phyloP scores from a whole-genome alignment of 1,139 yeast genomes.

The Geotrichum europaeum region DNA sequence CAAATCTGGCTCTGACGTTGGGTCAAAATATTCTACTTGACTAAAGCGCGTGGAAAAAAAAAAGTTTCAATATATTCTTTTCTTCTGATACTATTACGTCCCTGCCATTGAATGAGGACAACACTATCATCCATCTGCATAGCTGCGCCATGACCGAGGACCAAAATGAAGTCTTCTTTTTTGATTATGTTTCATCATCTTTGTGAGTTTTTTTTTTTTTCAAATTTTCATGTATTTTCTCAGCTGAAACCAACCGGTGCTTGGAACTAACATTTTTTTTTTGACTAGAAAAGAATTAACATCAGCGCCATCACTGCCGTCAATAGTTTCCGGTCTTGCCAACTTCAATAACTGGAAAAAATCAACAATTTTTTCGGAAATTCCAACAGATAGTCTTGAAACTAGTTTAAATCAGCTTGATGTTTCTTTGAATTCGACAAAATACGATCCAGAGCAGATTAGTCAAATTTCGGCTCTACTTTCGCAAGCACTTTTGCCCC shows the following conservation, averaged over 20 bases:
- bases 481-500: constrained; percentile 17
- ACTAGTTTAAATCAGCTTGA: constrained; percentile 11
- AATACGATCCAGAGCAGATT: neutral
- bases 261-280: neutral
- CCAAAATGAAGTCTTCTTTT: constrained; percentile 8
- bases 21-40: neutral
- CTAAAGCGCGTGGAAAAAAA: neutral
- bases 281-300: neutral
- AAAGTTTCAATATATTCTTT: neutral
- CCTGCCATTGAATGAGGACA: neutral
- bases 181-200: constrained; percentile 8
- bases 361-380: neutral
- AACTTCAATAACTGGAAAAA: constrained; percentile 8
- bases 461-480: constrained; percentile 6
- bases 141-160: neutral
- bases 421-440: neutral
- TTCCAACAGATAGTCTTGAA: constrained; percentile 4
- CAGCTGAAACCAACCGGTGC: neutral
- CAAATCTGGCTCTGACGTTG: neutral
- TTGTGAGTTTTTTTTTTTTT: neutral
- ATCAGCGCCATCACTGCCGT: neutral
- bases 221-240: neutral
- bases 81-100: neutral
- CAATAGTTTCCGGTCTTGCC: neutral
- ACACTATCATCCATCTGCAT: neutral